Percentiles rank a stretch among this genome's conserved stretches.
phyloP scores from a whole-genome alignment of 345 rosid species.

The Euphorbia tirucalli region DNA sequence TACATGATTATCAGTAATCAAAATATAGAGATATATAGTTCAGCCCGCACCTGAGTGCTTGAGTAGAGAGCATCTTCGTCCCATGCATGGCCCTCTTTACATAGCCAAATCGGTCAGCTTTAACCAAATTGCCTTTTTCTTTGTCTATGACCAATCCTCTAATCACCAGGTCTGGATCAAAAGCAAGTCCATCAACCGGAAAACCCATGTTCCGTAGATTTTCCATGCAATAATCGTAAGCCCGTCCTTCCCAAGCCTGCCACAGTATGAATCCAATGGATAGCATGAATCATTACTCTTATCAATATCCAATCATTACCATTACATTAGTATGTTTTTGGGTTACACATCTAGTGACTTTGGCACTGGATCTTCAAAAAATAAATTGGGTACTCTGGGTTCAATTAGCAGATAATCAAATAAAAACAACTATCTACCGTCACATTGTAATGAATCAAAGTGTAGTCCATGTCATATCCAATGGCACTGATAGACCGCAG shows the following conservation, averaged over 20 bases:
- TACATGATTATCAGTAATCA: conserved; percentile 5
- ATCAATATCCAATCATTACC: background rate
- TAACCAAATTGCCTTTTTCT: conserved; percentile 91
- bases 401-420: background rate
- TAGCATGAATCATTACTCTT: conserved; percentile 6
- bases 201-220: conserved; percentile 80
- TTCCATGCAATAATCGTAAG: conserved; percentile 94
- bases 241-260: conserved; percentile 99
- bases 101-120: conserved; percentile 95
- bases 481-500: conserved; percentile 92
- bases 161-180: conserved; percentile 88
- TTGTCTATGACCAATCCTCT: conserved; percentile 97
- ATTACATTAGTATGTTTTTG: background rate
- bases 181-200: conserved; percentile 86
- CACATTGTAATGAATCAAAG: conserved; percentile 93
- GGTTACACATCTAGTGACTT: no score
- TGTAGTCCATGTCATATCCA: conserved; percentile 99
- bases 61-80: conserved; percentile 79
- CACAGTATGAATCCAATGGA: conserved; percentile 27
- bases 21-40: conserved; percentile 8
- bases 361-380: no score
- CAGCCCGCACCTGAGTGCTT: conserved; percentile 65
- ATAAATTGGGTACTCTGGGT: background rate
- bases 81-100: conserved; percentile 98
- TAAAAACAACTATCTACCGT: conserved; percentile 41